Evolutionary conservation across 495 filamentous ascomycete species (phyloP).

Genomic region (Pyrenula massariospora): DNA sequence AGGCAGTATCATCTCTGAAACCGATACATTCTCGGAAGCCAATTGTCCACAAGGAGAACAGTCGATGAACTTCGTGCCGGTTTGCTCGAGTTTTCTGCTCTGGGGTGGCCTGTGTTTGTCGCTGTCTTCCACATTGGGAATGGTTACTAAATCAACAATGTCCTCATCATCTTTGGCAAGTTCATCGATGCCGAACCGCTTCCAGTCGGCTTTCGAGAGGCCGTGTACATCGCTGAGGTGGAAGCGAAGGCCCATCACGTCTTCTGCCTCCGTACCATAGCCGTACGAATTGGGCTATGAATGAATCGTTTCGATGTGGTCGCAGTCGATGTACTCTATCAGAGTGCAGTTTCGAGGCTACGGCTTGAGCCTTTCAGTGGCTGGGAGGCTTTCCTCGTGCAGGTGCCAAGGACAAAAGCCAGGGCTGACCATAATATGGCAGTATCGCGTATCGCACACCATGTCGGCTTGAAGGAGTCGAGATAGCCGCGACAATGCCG

Average conservation of each 20-base stretch:
- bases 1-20: not conserved
- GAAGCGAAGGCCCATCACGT: not conserved
- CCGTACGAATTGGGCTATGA: not conserved
- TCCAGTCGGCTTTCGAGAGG: not conserved
- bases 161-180: not conserved
- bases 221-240: not conserved
- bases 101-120: not conserved
- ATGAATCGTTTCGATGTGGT: not conserved
- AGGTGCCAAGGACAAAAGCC: not conserved
- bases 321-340: not conserved
- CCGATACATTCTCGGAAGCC: not conserved
- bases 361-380: not conserved
- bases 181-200: not conserved
- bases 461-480: not conserved
- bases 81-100: not conserved
- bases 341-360: not conserved
- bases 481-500: not conserved
- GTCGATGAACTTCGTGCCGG: not conserved
- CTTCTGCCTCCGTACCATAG: not conserved
- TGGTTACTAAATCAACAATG: not conserved
- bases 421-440: not conserved
- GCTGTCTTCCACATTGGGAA: not conserved
- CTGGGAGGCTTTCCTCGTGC: not conserved
- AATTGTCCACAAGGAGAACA: not conserved
- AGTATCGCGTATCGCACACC: not conserved